phyloP scores from a whole-genome alignment of 176 grass and related monocot genomes.

The Microstegium vimineum region DNA sequence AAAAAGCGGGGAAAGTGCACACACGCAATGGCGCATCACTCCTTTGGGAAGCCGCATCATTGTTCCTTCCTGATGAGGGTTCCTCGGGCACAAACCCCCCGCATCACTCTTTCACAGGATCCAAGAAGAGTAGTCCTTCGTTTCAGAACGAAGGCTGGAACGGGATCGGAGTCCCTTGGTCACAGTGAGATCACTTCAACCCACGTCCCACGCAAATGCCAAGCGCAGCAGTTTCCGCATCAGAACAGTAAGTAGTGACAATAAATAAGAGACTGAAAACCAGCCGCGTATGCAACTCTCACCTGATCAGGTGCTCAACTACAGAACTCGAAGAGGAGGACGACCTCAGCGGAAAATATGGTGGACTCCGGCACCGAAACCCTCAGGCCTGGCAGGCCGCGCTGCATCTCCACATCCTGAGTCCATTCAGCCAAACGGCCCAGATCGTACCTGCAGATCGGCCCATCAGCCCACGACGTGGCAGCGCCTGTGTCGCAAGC shows the following conservation, averaged over 20 bases:
- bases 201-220: background rate
- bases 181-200: background rate
- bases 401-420: background rate
- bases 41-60: background rate
- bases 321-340: background rate
- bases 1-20: background rate
- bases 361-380: background rate
- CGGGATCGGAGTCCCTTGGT: background rate
- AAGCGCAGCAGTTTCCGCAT: background rate
- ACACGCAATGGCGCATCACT: background rate
- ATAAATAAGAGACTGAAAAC: background rate
- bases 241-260: background rate
- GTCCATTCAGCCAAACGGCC: background rate
- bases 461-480: background rate
- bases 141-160: background rate
- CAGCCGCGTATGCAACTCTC: background rate
- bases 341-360: background rate
- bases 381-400: background rate
- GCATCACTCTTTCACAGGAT: constrained; percentile 1
- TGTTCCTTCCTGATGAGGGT: background rate
- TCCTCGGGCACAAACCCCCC: background rate
- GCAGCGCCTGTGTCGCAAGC: too few relatives aligned
- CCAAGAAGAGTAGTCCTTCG: background rate
- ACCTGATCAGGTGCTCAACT: background rate
- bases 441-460: background rate